phyloP scores from a whole-genome alignment of 305 asterid genomes.

The Rubia peregrina region DNA sequence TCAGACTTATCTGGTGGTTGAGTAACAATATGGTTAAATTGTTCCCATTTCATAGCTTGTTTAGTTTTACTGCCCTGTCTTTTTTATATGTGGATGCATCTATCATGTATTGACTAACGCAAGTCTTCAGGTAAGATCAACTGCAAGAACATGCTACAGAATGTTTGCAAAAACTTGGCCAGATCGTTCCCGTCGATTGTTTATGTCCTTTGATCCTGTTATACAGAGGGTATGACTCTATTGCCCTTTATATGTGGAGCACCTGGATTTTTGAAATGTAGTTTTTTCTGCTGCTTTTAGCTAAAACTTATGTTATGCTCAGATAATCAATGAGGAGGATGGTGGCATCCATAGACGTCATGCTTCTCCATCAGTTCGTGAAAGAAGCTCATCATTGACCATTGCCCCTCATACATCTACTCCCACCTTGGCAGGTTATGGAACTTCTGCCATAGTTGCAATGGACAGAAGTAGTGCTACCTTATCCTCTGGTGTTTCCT shows the following conservation, averaged over 20 bases:
- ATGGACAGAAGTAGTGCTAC: slow-evolving; percentile 78
- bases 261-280: background rate
- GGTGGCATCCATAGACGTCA: slow-evolving; percentile 97
- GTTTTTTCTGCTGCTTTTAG: background rate
- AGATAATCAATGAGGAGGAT: slow-evolving; percentile 94
- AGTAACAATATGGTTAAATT: background rate
- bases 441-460: slow-evolving; percentile 97
- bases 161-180: slow-evolving; percentile 99
- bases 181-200: slow-evolving; percentile 90
- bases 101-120: slow-evolving; percentile 16
- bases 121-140: slow-evolving; percentile 78
- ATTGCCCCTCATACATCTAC: slow-evolving; percentile 56
- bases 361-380: slow-evolving; percentile 95
- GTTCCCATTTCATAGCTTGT: background rate
- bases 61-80: background rate
- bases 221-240: slow-evolving; percentile 76
- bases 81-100: background rate
- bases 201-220: slow-evolving; percentile 79
- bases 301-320: slow-evolving; percentile 1
- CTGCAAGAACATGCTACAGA: slow-evolving; percentile 92
- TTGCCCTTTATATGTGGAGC: background rate
- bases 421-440: slow-evolving; percentile 79
- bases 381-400: slow-evolving; percentile 60
- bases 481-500: slow-evolving; percentile 62
- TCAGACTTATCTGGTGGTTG: background rate